Conservation (phyloP, 139 green algal species). For the Chlorella sp. region DNA sequence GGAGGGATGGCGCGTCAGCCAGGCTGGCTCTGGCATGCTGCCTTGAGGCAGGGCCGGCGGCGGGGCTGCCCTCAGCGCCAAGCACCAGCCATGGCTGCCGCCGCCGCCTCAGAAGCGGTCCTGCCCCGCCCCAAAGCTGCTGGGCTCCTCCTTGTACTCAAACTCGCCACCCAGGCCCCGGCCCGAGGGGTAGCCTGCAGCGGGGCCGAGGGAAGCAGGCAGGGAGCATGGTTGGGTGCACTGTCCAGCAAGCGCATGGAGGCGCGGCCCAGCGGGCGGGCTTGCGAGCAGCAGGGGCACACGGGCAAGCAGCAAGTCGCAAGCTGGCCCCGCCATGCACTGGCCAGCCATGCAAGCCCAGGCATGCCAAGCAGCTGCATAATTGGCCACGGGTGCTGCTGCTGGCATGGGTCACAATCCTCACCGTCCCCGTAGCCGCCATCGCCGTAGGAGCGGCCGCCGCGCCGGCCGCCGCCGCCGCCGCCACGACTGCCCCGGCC, state of each 20-base stretch:
- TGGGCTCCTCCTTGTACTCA: conserved; percentile 20
- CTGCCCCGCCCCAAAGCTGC: conserved; percentile 19
- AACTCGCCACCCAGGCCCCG: conserved; percentile 41
- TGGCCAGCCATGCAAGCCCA: not conserved
- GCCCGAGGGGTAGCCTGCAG: conserved; percentile 12
- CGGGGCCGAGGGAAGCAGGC: not conserved
- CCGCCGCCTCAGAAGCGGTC: conserved; percentile 39
- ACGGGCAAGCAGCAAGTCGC: not conserved
- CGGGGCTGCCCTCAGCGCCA: too few species aligned
- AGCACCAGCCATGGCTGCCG: too few species aligned
- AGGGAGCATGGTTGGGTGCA: not conserved
- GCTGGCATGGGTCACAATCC: too few species aligned
- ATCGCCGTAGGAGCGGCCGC: conserved; percentile 7
- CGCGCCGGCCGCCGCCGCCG: not conserved
- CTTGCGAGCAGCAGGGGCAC: not conserved
- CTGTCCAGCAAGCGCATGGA: too few species aligned
- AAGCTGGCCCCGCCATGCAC: too few species aligned
- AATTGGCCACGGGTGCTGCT: too few species aligned
- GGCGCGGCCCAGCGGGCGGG: too few species aligned
- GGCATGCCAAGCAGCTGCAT: not conserved
- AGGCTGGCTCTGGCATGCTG: too few species aligned
- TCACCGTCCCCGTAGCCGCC: not conserved
- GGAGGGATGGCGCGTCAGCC: too few species aligned
- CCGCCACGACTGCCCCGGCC: not conserved
- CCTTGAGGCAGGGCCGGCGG: too few species aligned